phyloP scores from a whole-genome alignment of 345 rosid species.

The Trapa incisa region DNA sequence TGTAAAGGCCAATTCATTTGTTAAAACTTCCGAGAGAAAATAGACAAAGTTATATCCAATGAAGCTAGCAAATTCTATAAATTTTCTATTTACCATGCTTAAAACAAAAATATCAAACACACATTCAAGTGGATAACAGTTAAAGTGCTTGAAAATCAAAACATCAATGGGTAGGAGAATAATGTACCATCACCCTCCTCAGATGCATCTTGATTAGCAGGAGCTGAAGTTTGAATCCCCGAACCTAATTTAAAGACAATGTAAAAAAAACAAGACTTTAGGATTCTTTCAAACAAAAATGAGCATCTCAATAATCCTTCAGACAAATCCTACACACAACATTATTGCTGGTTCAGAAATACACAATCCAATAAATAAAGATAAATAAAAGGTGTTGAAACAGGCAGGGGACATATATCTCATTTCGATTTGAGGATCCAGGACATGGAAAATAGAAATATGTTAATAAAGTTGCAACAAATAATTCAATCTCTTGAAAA shows the following conservation, averaged over 20 bases:
- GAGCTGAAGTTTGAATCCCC: constrained; percentile 30
- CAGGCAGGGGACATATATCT: not conserved
- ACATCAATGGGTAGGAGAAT: constrained; percentile 1
- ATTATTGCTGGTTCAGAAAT: not conserved
- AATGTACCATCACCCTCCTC: constrained; percentile 44
- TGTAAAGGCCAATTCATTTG: not conserved
- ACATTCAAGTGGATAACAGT: not conserved
- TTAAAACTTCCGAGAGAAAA: not conserved
- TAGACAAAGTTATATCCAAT: not conserved
- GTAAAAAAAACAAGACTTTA: not conserved
- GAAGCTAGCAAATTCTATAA: not conserved
- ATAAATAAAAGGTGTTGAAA: not conserved
- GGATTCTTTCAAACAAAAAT: not conserved
- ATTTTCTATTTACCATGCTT: not conserved
- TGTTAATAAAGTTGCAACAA: not conserved
- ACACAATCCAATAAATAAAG: not conserved
- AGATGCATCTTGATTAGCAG: constrained; percentile 22
- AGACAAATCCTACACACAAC: not conserved
- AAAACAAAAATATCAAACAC: not conserved
- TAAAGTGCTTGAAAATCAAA: not conserved
- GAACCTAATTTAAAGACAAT: constrained; percentile 9
- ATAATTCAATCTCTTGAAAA: too few species aligned
- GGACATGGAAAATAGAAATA: not conserved
- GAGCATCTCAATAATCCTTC: not conserved
- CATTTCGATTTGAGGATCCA: not conserved